Base-by-base conservation (phyloP, 108 stramenopile genomes). In the Cylindrotheca closterium region DNA sequence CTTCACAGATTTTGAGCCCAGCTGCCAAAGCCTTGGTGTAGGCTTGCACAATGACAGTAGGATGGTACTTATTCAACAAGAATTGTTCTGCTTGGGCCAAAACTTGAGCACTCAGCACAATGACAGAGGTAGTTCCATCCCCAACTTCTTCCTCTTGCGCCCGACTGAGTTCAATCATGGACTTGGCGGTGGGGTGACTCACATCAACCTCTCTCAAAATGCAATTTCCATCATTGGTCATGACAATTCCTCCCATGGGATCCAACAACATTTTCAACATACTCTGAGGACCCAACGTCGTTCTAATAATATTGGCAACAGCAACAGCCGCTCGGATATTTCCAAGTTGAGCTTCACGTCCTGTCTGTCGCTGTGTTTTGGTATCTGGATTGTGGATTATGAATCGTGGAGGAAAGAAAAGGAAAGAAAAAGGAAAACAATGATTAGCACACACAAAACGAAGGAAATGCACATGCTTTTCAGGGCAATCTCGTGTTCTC, bases 171-270 rank as follows among this genome's bases (percentile, higher is more conserved):
- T 99, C 99, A 68, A 99, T 98, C 98, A 99, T 99, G 71, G 89
- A 92, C 77, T 99, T 99, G 55, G 98, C 98, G 1, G 99, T 98
- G 8, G 99, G 99, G 71, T 99, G 99, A n/a, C 90, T 84, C 10
- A 99, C 98, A 78, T 99, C 99, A 34, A 99, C 93, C 65, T 99
- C 97, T 18, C 99, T 90, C 18, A 99, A 85, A 58, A 99, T 99
- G 69, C 95, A 96, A 73, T 99, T 95, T n/a, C 98, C 99, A 67
- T 99, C 99, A 75, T 99, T 99, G 65, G 99, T 99, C 78, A 99
- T 96, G 50, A 99, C 98, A 49, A 99, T 98, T 48, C 98, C 97
- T n/a, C 99, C 99, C 98, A 99, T 98, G 51, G 99, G 98, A 87
- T 99, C 99, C 61, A 98, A 60, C 0, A 98, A 80, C 98, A 99